phyloP scores from a whole-genome alignment of 2,329 filamentous ascomycete species.

The Fusarium austroafricanum region DNA sequence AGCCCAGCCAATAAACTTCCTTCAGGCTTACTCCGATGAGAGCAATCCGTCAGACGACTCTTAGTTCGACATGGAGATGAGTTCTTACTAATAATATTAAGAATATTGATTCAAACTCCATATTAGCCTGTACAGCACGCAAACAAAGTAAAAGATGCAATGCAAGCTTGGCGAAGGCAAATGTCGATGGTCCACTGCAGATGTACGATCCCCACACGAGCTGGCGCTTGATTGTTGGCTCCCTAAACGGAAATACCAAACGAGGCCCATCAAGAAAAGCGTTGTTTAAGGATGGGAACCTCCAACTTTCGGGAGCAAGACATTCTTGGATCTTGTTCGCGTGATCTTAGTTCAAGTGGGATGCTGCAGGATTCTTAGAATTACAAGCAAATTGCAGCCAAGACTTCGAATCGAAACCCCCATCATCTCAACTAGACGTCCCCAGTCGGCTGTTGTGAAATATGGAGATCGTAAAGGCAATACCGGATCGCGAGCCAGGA shows the following conservation, averaged over 20 bases:
- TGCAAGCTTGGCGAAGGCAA: not conserved
- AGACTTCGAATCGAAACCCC: not conserved
- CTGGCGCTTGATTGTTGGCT: not conserved
- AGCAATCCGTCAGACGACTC: too few relatives aligned
- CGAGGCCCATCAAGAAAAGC: not conserved
- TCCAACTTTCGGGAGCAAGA: not conserved
- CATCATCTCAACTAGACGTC: too few relatives aligned
- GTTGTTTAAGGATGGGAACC: not conserved
- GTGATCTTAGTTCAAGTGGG: too few relatives aligned
- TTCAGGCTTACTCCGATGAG: too few relatives aligned
- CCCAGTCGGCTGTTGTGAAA: not conserved
- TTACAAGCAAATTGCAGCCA: not conserved
- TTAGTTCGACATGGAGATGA: too few relatives aligned
- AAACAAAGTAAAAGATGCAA: too few relatives aligned
- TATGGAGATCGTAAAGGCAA: conserved; percentile 6
- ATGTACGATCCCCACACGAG: not conserved
- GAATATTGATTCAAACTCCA: too few relatives aligned
- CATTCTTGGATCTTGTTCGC: not conserved
- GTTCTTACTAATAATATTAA: too few relatives aligned
- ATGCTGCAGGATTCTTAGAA: not conserved
- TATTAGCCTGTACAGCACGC: too few relatives aligned
- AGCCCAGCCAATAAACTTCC: too few relatives aligned
- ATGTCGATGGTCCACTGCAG: not conserved
- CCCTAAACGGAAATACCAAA: not conserved
- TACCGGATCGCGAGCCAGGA: not conserved